phyloP scores from a whole-genome alignment of 2,329 filamentous ascomycete species.

The Trichophyton schoenleinii region DNA sequence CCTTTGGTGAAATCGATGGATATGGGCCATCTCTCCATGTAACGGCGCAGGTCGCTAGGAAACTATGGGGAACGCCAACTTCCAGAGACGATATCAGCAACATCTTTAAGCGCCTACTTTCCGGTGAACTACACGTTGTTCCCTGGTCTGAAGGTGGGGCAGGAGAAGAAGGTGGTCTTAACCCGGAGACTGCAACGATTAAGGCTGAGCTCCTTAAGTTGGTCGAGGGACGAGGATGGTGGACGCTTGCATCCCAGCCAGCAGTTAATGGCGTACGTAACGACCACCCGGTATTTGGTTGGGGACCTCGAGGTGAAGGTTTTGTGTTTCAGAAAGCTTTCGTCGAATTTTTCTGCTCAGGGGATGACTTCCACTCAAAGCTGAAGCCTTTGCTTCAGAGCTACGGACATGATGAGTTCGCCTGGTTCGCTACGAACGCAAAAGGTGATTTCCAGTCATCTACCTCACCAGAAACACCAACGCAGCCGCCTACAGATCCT shows the following conservation, averaged over 20 bases:
- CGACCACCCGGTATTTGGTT: conserved; percentile 69
- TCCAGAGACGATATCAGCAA: conserved; percentile 58
- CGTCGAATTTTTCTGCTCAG: conserved; percentile 85
- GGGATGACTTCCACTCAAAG: conserved; percentile 51
- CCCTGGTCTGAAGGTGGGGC: conserved; percentile 78
- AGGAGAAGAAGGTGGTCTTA: conserved; percentile 39
- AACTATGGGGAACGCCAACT: conserved; percentile 71
- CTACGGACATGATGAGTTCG: conserved; percentile 53
- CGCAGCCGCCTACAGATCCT: conserved; percentile 8
- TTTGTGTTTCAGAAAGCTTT: conserved; percentile 99
- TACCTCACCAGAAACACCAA: conserved; percentile 22
- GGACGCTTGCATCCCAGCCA: conserved; percentile 91
- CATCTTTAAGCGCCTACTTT: conserved; percentile 70
- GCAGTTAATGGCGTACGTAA: conserved; percentile 78
- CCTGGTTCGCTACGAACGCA: conserved; percentile 77
- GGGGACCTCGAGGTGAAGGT: conserved; percentile 73
- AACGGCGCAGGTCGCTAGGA: conserved; percentile 67
- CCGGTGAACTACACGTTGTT: conserved; percentile 65
- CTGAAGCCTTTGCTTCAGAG: conserved; percentile 52
- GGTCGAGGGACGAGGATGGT: conserved; percentile 72
- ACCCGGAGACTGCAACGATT: conserved; percentile 71
- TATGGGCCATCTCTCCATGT: conserved; percentile 94
- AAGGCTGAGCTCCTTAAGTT: conserved; percentile 59
- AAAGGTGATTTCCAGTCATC: conserved; percentile 64
- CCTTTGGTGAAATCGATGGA: conserved; percentile 94